phyloP scores from a whole-genome alignment of 352 stramenopile species.

The Globisporangium megalacanthum region DNA sequence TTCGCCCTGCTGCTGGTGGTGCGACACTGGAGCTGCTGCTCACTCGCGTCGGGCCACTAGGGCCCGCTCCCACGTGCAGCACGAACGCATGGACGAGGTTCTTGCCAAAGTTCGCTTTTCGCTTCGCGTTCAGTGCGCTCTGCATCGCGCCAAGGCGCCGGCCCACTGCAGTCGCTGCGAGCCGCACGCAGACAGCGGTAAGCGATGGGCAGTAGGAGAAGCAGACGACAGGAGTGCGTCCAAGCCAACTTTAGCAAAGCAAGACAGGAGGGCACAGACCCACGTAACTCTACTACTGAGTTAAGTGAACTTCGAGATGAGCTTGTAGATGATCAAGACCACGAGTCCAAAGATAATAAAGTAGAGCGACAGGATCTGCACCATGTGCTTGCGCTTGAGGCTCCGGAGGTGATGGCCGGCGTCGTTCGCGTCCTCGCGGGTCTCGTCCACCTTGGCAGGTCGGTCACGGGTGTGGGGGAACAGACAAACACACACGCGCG shows the following conservation, averaged over 20 bases:
- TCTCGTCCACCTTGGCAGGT: conserved; percentile 49
- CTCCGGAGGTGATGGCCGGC: conserved; percentile 64
- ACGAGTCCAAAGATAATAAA: conserved; percentile 70
- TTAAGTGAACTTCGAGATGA: conserved; percentile 61
- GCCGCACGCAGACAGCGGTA: background rate
- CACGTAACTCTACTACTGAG: background rate
- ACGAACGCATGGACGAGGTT: conserved; percentile 19
- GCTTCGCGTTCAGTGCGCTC: conserved; percentile 19
- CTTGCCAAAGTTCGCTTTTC: conserved; percentile 23
- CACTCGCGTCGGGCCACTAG: background rate
- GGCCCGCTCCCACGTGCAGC: conserved; percentile 9
- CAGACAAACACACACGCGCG: background rate
- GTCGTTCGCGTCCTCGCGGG: conserved; percentile 66
- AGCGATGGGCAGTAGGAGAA: background rate
- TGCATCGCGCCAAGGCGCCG: conserved; percentile 2
- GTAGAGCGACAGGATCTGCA: conserved; percentile 74
- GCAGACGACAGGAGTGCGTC: background rate
- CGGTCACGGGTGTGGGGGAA: background rate
- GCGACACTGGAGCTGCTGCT: background rate
- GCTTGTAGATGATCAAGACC: conserved; percentile 64
- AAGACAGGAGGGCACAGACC: background rate
- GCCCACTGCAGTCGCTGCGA: too few relatives aligned
- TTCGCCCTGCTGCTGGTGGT: background rate
- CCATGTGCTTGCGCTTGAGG: conserved; percentile 76
- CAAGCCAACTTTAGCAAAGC: background rate